Base-by-base conservation (phyloP, 1,284 basidiomycete species). In the Cutaneotrichosporon dermatis region DNA sequence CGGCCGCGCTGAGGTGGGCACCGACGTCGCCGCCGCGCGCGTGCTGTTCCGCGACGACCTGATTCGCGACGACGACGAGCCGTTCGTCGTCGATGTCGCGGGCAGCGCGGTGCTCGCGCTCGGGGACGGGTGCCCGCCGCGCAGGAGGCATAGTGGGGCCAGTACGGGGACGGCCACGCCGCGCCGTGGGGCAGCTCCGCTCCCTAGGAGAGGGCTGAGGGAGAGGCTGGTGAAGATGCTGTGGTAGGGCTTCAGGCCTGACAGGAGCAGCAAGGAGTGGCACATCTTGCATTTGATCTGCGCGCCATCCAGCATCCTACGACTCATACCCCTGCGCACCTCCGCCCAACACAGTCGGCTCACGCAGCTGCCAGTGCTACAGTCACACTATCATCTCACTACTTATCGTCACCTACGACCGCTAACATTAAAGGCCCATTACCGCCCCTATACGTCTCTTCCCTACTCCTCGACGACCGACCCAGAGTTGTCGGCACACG, bases 401-500 rank as follows among this genome's bases (percentile, higher is more conserved):
- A 25, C 25, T 25, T 25, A 25, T 25, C 25, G 25, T 25, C 25
- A 25, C 25, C 25, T 25, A 25, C 25, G 25, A 25, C 25, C 25
- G 25, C 25, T 25, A 25, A 25, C 25, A 25, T 25, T 25, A 25
- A 25, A 25, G 25, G 25, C 25, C 25, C 25, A 25, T 25, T 25
- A 25, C 25, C 25, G 25, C 25, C 25, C 25, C 25, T 25, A 25
- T 25, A 25, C 25, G 25, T 25, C 25, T 25, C 25, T 25, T 25
- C 2, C 9, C 49, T 51, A 51, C 5, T 15, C 49, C 35, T 37
- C 49, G 4, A 10, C 13, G 4, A 39, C 49, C 15, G 49, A 51
- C n/a, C 36, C 49, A 35, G 62, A 63, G 61, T 69, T 69, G 55
- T 69, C 66, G 11, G 56, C 63, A 57, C 67, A 69, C 11, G 66